phyloP scores from a whole-genome alignment of 148 eudicot species.

The Dianthus caryophyllus region DNA sequence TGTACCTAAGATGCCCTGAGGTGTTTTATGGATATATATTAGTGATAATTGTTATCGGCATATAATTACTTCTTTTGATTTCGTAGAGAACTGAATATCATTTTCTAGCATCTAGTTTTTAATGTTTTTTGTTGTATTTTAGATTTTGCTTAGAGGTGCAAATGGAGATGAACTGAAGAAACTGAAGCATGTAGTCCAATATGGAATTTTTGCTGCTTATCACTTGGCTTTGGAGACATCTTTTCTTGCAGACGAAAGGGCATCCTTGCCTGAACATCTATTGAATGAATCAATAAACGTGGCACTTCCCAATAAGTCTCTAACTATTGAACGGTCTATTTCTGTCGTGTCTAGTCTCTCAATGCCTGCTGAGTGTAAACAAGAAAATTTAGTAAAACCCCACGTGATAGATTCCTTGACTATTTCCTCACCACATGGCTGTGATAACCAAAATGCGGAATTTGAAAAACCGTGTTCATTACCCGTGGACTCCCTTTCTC shows the following conservation, averaged over 20 bases:
- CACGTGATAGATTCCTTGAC: conserved; percentile 30
- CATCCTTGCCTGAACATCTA: conserved; percentile 72
- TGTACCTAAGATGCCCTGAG: too few relatives aligned
- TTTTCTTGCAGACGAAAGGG: conserved; percentile 98
- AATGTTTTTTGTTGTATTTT: conserved; percentile 22
- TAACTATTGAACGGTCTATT: conserved; percentile 61
- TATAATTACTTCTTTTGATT: neutral
- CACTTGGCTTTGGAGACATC: conserved; percentile 96
- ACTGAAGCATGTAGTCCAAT: conserved; percentile 91
- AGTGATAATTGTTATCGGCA: neutral
- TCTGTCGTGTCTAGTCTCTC: conserved; percentile 59
- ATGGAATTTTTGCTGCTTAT: conserved; percentile 94
- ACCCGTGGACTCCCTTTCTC: conserved; percentile 18
- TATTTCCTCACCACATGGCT: conserved; percentile 23
- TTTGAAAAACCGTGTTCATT: conserved; percentile 26
- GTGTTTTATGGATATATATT: neutral
- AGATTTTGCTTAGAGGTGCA: conserved; percentile 93
- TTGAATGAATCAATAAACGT: conserved; percentile 61
- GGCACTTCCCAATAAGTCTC: conserved; percentile 69
- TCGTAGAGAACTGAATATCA: neutral
- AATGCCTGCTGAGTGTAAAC: conserved; percentile 38
- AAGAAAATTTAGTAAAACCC: conserved; percentile 36
- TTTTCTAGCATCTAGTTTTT: neutral
- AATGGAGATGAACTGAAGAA: conserved; percentile 86
- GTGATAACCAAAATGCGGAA: conserved; percentile 24